phyloP scores from a whole-genome alignment of 805 yeast genomes.

The Yamadazyma takamatsuzukensis region DNA sequence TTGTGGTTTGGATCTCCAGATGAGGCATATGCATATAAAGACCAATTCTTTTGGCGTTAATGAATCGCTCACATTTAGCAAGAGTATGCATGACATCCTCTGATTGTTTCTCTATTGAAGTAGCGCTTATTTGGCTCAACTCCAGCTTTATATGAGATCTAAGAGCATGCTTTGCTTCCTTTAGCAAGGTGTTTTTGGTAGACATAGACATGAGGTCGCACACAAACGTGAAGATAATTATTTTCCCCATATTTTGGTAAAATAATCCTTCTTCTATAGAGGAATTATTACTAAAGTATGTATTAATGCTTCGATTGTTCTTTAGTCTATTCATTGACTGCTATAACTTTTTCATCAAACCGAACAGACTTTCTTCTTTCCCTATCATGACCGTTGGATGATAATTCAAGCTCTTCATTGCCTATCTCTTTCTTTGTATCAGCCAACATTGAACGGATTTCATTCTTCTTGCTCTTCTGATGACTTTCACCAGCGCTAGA shows the following conservation, averaged over 20 bases:
- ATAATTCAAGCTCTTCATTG: slow-evolving; percentile 44
- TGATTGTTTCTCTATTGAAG: slow-evolving; percentile 23
- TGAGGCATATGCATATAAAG: slow-evolving; percentile 74
- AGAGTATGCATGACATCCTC: slow-evolving; percentile 16
- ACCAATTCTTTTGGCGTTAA: slow-evolving; percentile 49
- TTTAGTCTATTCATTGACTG: slow-evolving; percentile 12
- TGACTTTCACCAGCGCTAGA: slow-evolving; percentile 23
- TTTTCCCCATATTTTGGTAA: too few relatives aligned
- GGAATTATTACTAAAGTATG: too few relatives aligned
- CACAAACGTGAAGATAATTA: too few relatives aligned
- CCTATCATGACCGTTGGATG: slow-evolving; percentile 27
- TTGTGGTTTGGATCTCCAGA: slow-evolving; percentile 62
- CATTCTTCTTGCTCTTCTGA: slow-evolving; percentile 25
- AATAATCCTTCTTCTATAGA: too few relatives aligned
- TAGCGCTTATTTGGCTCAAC: slow-evolving; percentile 14
- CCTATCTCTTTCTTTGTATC: slow-evolving; percentile 40
- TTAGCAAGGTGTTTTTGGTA: too few relatives aligned
- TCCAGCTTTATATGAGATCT: slow-evolving; percentile 21
- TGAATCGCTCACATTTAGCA: slow-evolving; percentile 31
- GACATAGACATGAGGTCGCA: too few relatives aligned
- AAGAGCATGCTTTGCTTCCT: slow-evolving; percentile 21
- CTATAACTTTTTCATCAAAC: slow-evolving; percentile 54
- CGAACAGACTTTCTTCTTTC: slow-evolving; percentile 63
- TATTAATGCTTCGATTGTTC: too few relatives aligned
- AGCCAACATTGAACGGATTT: slow-evolving; percentile 46